A percentile compares a stretch with the other conserved stretches of the same genome.
Evolutionary conservation across 2,329 filamentous ascomycete species (phyloP).

Genomic region (Lachnellula suecica): DNA sequence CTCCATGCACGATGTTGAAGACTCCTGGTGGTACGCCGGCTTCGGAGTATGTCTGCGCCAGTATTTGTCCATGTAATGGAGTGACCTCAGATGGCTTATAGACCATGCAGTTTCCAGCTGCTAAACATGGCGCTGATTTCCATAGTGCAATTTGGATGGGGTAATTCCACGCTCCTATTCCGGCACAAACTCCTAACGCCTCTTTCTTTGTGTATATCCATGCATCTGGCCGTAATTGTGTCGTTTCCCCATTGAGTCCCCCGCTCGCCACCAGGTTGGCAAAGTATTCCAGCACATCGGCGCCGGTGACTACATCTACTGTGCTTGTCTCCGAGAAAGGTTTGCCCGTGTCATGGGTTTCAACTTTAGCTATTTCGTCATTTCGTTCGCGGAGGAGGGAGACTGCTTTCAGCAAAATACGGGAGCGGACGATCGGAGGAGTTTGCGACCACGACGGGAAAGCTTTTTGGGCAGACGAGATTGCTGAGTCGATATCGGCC

Average conservation of each 20-base stretch:
- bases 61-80: constrained; percentile 73
- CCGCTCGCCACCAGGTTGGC: constrained; percentile 76
- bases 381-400: constrained; percentile 72
- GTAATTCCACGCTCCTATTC: constrained; percentile 91
- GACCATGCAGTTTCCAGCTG: constrained; percentile 85
- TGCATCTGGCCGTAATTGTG: constrained; percentile 70
- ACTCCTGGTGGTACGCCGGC: constrained; percentile 79
- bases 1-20: constrained; percentile 84
- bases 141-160: constrained; percentile 87
- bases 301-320: constrained; percentile 80
- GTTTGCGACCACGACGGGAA: constrained; percentile 78
- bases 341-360: constrained; percentile 86
- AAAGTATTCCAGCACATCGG: constrained; percentile 85
- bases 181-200: constrained; percentile 78
- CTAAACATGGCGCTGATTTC: constrained; percentile 84
- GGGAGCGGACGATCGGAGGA: constrained; percentile 70
- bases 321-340: constrained; percentile 80
- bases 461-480: constrained; percentile 68
- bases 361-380: constrained; percentile 74
- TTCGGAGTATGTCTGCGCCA: constrained; percentile 75
- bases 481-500: constrained; percentile 67
- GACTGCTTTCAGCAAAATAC: constrained; percentile 76
- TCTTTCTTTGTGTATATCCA: constrained; percentile 84
- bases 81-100: constrained; percentile 91
- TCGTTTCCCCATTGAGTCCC: constrained; percentile 78